Conservation (phyloP, 768 basidiomycete species). For the Termitomyces sp. region DNA sequence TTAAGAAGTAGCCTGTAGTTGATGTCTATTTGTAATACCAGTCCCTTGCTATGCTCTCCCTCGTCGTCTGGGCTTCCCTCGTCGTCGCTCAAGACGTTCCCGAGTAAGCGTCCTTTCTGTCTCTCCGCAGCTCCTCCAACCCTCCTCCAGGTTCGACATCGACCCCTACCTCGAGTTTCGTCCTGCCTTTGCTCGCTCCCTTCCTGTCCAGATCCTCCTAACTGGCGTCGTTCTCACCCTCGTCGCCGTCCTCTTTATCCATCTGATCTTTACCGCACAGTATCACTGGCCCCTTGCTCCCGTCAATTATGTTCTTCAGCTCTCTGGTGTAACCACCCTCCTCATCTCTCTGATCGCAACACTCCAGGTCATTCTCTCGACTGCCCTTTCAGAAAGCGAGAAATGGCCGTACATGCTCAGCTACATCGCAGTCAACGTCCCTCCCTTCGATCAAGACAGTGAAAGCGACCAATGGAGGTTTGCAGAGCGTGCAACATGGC, state of each 20-base stretch:
- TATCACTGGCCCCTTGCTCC: conserved; percentile 95
- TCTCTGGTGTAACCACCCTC: conserved; percentile 77
- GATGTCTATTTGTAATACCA: background rate
- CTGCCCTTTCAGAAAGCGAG: conserved; percentile 55
- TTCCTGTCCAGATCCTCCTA: conserved; percentile 87
- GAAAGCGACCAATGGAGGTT: conserved; percentile 48
- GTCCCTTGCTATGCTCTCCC: background rate
- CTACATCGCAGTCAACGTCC: conserved; percentile 81
- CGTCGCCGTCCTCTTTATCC: conserved; percentile 78
- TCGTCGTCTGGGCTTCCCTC: background rate
- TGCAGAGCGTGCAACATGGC: conserved; percentile 71
- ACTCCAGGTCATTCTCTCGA: conserved; percentile 65
- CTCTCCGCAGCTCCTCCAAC: background rate
- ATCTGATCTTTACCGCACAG: conserved; percentile 91
- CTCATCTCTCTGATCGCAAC: conserved; percentile 76
- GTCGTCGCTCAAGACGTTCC: conserved; percentile 6
- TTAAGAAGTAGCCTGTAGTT: background rate
- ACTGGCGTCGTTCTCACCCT: conserved; percentile 84
- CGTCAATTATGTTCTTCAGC: conserved; percentile 86
- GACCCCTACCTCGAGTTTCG: conserved; percentile 80
- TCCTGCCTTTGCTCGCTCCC: conserved; percentile 79
- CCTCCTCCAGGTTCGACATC: conserved; percentile 17
- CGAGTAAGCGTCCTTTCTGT: conserved; percentile 8
- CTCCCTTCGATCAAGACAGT: conserved; percentile 37
- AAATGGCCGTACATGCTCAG: conserved; percentile 95